A percentile compares a stretch with the other conserved stretches of the same genome.
Evolutionary conservation across 768 basidiomycete species (phyloP).

Genomic region (Naganishia onofrii): DNA sequence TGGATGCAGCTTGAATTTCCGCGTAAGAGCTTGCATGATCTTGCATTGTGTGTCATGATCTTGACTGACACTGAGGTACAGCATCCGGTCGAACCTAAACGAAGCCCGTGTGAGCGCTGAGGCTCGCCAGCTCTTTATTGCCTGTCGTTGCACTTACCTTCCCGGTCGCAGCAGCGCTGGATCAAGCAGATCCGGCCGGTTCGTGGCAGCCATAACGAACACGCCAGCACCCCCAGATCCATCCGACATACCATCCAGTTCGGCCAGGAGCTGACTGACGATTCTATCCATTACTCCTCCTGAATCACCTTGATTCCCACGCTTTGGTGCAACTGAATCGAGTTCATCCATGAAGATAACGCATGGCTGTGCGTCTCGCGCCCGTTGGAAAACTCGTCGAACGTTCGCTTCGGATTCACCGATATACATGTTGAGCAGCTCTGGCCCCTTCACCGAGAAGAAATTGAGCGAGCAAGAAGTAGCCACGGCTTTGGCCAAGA

Average conservation of each 20-base stretch:
- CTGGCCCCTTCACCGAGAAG: slow-evolving; percentile 98
- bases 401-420: slow-evolving; percentile 84
- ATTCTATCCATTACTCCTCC: slow-evolving; percentile 98
- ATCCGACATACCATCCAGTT: slow-evolving; percentile 82
- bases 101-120: background rate
- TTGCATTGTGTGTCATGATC: slow-evolving; percentile 79
- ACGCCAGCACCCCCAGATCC: slow-evolving; percentile 65
- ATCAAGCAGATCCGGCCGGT: slow-evolving; percentile 87
- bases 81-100: slow-evolving; percentile 86
- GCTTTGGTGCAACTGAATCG: slow-evolving; percentile 88
- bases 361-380: slow-evolving; percentile 86
- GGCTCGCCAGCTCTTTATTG: background rate
- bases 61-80: slow-evolving; percentile 89
- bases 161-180: slow-evolving; percentile 85
- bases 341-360: slow-evolving; percentile 96
- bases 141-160: slow-evolving; percentile 57
- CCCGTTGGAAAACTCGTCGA: slow-evolving; percentile 76
- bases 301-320: slow-evolving; percentile 92
- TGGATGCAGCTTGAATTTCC: slow-evolving; percentile 81
- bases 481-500: slow-evolving; percentile 93
- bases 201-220: slow-evolving; percentile 94
- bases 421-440: slow-evolving; percentile 99
- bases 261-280: slow-evolving; percentile 88
- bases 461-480: slow-evolving; percentile 93
- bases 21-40: slow-evolving; percentile 83